A percentile compares a stretch with the other conserved stretches of the same genome.
Evolutionary conservation across 768 basidiomycete genomes (phyloP).

Genomic region (Daedaleopsis sinensis): DNA sequence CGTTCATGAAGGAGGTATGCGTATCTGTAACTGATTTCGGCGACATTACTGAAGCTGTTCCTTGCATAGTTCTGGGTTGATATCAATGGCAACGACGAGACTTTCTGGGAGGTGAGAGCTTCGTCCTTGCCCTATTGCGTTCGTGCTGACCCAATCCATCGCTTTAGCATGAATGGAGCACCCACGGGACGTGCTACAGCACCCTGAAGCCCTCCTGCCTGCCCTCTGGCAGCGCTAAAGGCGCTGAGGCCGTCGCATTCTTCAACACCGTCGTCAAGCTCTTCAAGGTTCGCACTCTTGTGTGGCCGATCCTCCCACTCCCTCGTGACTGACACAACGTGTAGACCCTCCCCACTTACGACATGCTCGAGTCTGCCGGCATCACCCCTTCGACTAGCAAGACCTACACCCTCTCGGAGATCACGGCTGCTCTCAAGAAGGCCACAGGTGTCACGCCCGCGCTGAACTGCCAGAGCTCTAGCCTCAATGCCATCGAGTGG

Average conservation of each 20-base stretch:
- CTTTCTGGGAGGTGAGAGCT: conserved; percentile 66
- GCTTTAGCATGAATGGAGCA: conserved; percentile 67
- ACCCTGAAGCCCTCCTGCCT: conserved; percentile 63
- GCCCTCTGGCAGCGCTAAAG: conserved; percentile 56
- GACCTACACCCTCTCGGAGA: conserved; percentile 58
- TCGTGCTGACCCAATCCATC: background rate
- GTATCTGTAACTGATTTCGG: background rate
- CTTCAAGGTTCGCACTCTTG: conserved; percentile 46
- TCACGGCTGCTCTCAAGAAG: conserved; percentile 56
- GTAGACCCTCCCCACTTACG: conserved; percentile 68
- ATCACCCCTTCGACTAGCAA: conserved; percentile 65
- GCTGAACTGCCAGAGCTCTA: conserved; percentile 45
- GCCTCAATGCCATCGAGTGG: conserved; percentile 53
- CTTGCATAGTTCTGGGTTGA: conserved; percentile 59
- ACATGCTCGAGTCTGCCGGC: conserved; percentile 69
- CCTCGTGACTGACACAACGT: conserved; percentile 23
- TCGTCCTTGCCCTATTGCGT: background rate
- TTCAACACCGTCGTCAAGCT: conserved; percentile 61
- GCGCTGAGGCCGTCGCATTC: conserved; percentile 72
- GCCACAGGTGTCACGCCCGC: conserved; percentile 59
- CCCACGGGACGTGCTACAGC: conserved; percentile 66
- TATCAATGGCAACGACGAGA: conserved; percentile 56
- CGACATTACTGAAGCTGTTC: conserved; percentile 1
- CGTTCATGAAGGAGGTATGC: conserved; percentile 51
- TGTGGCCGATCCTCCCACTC: conserved; percentile 4